Percentiles rank a stretch among this genome's conserved stretches.
Evolutionary conservation across 306 rosid species (phyloP).

Genomic region (Acacia melanoxylon): DNA sequence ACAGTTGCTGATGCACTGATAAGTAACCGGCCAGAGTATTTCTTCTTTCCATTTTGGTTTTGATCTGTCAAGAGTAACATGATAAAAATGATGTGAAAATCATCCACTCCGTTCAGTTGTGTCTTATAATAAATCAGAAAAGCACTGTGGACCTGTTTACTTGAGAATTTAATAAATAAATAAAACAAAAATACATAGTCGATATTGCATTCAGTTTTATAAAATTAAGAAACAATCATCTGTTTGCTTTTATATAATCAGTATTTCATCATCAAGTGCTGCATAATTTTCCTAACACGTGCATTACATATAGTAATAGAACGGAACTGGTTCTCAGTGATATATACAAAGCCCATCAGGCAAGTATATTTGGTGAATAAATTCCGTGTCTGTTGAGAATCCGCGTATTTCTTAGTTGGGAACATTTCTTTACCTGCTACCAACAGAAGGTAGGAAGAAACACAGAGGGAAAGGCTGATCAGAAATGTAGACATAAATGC

Average conservation of each 20-base stretch:
- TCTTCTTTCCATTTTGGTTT: constrained; percentile 67
- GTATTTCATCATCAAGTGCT: background rate
- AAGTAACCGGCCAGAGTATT: constrained; percentile 86
- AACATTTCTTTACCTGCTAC: background rate
- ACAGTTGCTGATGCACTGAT: constrained; percentile 99
- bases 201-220: constrained; percentile 4
- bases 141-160: background rate
- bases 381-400: background rate
- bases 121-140: constrained; percentile 23
- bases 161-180: constrained; percentile 6
- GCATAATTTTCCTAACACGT: background rate
- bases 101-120: constrained; percentile 17
- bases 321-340: background rate
- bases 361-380: background rate
- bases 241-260: constrained; percentile 2
- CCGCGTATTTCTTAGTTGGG: background rate
- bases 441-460: background rate
- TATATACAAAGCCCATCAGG: background rate
- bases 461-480: background rate
- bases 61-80: constrained; percentile 49
- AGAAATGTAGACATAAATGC: background rate
- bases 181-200: constrained; percentile 3
- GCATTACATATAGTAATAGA: background rate
- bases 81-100: constrained; percentile 15
- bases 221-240: background rate